Conservation (phyloP, 2,329 filamentous ascomycete species). For the Ophioceras dolichostomum region DNA sequence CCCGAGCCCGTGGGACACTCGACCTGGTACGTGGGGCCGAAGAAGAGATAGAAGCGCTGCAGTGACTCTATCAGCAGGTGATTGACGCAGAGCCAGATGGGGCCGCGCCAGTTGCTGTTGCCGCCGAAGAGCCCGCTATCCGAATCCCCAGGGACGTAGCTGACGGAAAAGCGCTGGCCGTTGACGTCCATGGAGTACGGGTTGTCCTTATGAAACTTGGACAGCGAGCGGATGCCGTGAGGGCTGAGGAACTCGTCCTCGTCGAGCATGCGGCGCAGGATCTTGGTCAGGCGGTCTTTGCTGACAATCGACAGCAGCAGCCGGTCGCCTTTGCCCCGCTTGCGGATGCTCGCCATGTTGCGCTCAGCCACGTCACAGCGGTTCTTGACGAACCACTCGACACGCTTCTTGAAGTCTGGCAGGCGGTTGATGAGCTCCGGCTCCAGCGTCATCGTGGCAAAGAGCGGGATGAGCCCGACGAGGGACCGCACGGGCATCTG, state of each 20-base stretch:
- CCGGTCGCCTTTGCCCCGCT: constrained; percentile 80
- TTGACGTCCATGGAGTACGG: constrained; percentile 96
- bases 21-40: constrained; percentile 75
- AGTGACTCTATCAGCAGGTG: constrained; percentile 88
- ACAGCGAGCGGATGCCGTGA: constrained; percentile 83
- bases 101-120: constrained; percentile 96
- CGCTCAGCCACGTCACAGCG: constrained; percentile 76
- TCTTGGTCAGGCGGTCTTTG: constrained; percentile 82
- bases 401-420: constrained; percentile 81
- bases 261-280: constrained; percentile 83
- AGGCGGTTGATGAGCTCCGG: constrained; percentile 88
- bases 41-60: constrained; percentile 94
- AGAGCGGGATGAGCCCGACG: constrained; percentile 87
- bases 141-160: constrained; percentile 89
- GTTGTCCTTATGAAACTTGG: constrained; percentile 79
- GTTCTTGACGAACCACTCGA: constrained; percentile 92
- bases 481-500: constrained; percentile 86
- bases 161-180: constrained; percentile 75
- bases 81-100: constrained; percentile 94
- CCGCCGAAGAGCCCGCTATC: constrained; percentile 91
- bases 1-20: constrained; percentile 92
- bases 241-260: constrained; percentile 87
- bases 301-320: constrained; percentile 83
- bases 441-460: constrained; percentile 83
- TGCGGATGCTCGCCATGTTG: constrained; percentile 88